Base-by-base conservation (phyloP, 768 basidiomycete species). In the Calocera viscosa region DNA sequence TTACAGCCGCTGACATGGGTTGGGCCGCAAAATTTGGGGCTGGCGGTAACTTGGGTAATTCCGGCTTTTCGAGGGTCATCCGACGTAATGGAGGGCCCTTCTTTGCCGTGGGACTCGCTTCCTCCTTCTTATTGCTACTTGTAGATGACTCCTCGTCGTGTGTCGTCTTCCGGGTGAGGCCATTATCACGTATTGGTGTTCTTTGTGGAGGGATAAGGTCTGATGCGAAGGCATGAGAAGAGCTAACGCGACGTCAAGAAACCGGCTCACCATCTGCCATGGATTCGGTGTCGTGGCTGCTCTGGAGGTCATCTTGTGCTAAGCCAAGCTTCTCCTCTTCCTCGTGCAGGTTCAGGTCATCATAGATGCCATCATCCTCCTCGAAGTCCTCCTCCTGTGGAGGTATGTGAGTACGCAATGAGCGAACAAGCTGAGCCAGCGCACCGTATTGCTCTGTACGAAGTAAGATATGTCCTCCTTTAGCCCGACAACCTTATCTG, bases 381-480 rank as follows among this genome's bases (percentile, higher is more conserved):
- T 98, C 94, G 76, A 96, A 99, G 72, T 91, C 89, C 72, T 98
- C 96, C 65, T 95, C 93, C 96, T 98, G 75, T 41, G 19, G 10
- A 32, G 14, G 14, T 63, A 53, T 30, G 68, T 10, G 33, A 69
- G 39, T 60, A 67, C 49, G 47, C 24, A 71, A 72, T 26, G 28
- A 26, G 34, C 26, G 16, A 66, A 38, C 60, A 60, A 69, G 73
- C 73, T 22, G 22, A 68, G 32, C 33, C 28, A 49, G 34, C 22
- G 53, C 70, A 97, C 95, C 78, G 86, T 86, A 75, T 99, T 98
- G 73, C 85, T 89, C 76, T 95, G 92, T 68, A 98, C 93, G 71
- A 97, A 99, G 76, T 97, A 99, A 28, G 83, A 82, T 66, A 99
- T 92, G 75, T 98, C 95, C 32, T 99, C 96, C 76, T 94, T 93